A percentile compares a stretch with the other conserved stretches of the same genome.
These are phyloP conservation scores for Salix viminalis DNA, from an alignment of 345 rosid species.

Conservation along the genomic window DNA sequence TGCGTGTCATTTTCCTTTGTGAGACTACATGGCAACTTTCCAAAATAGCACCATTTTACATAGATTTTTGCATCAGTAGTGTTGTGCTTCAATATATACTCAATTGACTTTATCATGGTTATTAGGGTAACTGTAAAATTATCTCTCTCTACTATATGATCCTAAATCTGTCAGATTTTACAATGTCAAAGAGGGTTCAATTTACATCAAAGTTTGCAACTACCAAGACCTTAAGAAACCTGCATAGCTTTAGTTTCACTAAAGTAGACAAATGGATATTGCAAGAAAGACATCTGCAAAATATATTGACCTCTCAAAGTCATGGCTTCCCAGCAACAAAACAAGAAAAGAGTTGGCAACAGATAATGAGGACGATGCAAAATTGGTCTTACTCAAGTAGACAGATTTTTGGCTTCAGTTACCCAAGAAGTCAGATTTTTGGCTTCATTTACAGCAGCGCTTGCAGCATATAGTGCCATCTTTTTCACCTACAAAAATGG, in stretches of 20 bases:
- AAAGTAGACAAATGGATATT: no score
- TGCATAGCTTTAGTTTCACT: slow-evolving; percentile 11
- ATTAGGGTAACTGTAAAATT: not conserved
- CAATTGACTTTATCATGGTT: not conserved
- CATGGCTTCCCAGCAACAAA: not conserved
- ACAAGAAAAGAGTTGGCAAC: slow-evolving; percentile 4
- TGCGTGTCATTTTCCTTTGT: not conserved
- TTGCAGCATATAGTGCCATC: slow-evolving; percentile 47
- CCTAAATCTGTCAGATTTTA: not conserved
- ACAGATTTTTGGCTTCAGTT: slow-evolving; percentile 33
- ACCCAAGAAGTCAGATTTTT: slow-evolving; percentile 21
- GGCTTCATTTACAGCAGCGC: slow-evolving; percentile 36
- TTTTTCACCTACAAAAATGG: slow-evolving; percentile 38
- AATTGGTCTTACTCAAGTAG: slow-evolving; percentile 19
- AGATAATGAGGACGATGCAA: not conserved
- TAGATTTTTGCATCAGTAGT: not conserved
- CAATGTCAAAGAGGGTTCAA: not conserved
- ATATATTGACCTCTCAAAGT: not conserved
- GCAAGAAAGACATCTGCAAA: slow-evolving; percentile 3
- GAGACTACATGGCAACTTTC: not conserved
- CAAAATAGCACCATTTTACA: not conserved
- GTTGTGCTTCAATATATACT: not conserved
- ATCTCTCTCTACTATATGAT: not conserved
- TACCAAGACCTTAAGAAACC: not conserved
- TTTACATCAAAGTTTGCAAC: not conserved